Evolutionary conservation across 805 yeast genomes (phyloP), one percentile per base, ranked within the genome.

Genomic region (Candida palmyrensis): DNA sequence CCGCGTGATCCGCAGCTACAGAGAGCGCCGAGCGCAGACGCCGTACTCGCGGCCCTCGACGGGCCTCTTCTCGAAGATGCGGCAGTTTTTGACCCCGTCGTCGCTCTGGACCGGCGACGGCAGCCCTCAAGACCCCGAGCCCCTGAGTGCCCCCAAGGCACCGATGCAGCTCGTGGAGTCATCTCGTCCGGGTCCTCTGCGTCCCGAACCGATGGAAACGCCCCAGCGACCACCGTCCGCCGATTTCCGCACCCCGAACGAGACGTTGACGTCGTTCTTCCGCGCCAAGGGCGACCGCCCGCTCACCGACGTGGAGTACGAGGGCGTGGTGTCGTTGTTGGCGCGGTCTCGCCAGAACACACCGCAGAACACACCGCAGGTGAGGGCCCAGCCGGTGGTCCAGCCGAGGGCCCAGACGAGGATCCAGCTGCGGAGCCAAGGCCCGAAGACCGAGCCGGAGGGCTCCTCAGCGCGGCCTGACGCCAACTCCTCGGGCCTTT

Each of bases 201-300:
- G 6, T 15, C 18, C 17, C 11, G n/a, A 35, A 25, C 29, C 27
- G 17, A 27, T 30, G 26, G 27, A 25, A 26, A 22, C 37, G 32
- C 27, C 47, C 19, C 19, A 33, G 25, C 14, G 35, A 25, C 32
- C 40, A 4, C 32, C 44, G 17, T 27, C 40, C 9, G 35, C 27
- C 27, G 38, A 35, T 8, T 18, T 24, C 26, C 21, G 30, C 14
- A 33, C 59, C 12, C 59, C 67, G 9, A 82, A 80, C 57, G 76
- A 73, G 19, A 69, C 73, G 20, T 57, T 85, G 30, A 80, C 87
- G 9, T 74, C 69, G 18, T 85, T 86, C 50, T 85, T 85, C 54
- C 66, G 67, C n/a, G 63, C 60, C 27, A 85, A 83, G 51, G 95
- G 95, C n/a, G 73, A 77, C 36, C 59, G 58, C n/a, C 87, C 90